Conservation (phyloP, 768 basidiomycete species). For the Psilocybe tampanensis region DNA sequence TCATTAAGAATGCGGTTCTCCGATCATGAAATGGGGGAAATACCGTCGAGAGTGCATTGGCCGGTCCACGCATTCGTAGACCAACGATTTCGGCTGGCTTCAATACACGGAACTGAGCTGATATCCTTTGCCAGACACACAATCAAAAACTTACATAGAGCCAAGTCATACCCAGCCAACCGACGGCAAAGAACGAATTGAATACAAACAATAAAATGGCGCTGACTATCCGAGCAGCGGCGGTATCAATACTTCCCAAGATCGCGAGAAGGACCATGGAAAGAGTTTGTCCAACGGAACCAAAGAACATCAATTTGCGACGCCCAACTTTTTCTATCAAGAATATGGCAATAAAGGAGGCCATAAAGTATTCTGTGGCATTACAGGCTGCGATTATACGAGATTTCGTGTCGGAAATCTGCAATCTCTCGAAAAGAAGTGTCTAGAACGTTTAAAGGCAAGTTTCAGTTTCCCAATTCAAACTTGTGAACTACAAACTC, state of each 20-base stretch:
- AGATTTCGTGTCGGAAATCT: slow-evolving; percentile 57
- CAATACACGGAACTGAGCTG: too few species aligned
- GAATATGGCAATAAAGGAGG: slow-evolving; percentile 71
- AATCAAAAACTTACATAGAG: slow-evolving; percentile 49
- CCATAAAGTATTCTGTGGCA: slow-evolving; percentile 72
- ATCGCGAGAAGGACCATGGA: slow-evolving; percentile 65
- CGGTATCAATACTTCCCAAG: slow-evolving; percentile 52
- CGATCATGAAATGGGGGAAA: not conserved
- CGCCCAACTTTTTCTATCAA: slow-evolving; percentile 76
- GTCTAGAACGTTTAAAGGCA: slow-evolving; percentile 41
- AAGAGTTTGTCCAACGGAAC: slow-evolving; percentile 59
- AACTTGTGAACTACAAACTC: too few species aligned
- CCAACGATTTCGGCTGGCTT: slow-evolving; percentile 70
- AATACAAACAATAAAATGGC: slow-evolving; percentile 67
- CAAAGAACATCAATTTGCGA: slow-evolving; percentile 70
- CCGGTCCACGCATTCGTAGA: slow-evolving; percentile 61
- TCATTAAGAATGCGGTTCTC: not conserved
- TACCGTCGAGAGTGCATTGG: slow-evolving; percentile 63
- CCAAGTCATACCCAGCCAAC: slow-evolving; percentile 76
- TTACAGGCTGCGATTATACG: slow-evolving; percentile 68
- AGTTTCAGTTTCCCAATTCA: too few species aligned
- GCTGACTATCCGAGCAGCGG: slow-evolving; percentile 51
- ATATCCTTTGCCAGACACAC: too few species aligned
- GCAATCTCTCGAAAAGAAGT: slow-evolving; percentile 58
- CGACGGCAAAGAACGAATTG: slow-evolving; percentile 71